Percentiles rank a stretch among this genome's conserved stretches.
Evolutionary conservation across 192 early-diverging fungal genomes (phyloP).

Genomic region (Backusella parvicylindrica): DNA sequence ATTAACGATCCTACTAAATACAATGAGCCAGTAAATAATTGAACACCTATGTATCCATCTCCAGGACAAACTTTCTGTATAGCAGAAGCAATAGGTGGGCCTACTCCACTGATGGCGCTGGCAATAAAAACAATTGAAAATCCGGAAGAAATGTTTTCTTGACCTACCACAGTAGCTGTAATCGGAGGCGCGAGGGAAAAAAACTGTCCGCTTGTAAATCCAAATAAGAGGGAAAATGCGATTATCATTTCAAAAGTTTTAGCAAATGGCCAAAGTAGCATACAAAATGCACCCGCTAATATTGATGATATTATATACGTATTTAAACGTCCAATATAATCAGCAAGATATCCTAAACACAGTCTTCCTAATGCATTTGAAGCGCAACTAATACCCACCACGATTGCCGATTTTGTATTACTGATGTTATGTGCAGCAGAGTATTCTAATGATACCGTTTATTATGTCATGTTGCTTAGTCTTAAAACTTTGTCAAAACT

Average conservation of each 20-base stretch:
- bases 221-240: constrained; percentile 21
- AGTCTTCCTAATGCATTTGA: constrained; percentile 23
- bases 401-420: neutral
- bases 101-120: neutral
- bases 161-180: constrained; percentile 23
- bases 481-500: neutral
- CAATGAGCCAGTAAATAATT: constrained; percentile 16
- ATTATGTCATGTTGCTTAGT: neutral
- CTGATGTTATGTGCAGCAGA: constrained; percentile 6
- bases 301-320: constrained; percentile 12
- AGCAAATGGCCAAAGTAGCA: constrained; percentile 23
- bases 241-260: constrained; percentile 15
- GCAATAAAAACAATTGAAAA: constrained; percentile 11
- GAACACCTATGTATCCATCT: constrained; percentile 12
- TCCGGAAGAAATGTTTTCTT: constrained; percentile 14
- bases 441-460: constrained; percentile 1
- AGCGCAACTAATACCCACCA: constrained; percentile 15
- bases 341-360: constrained; percentile 16
- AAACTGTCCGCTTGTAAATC: constrained; percentile 20
- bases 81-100: constrained; percentile 18
- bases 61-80: constrained; percentile 5
- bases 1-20: constrained; percentile 3
- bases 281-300: constrained; percentile 13
- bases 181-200: constrained; percentile 27
- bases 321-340: constrained; percentile 29